Conservation (phyloP, 169 alveolate genomes). For the Eimeria praecox region DNA sequence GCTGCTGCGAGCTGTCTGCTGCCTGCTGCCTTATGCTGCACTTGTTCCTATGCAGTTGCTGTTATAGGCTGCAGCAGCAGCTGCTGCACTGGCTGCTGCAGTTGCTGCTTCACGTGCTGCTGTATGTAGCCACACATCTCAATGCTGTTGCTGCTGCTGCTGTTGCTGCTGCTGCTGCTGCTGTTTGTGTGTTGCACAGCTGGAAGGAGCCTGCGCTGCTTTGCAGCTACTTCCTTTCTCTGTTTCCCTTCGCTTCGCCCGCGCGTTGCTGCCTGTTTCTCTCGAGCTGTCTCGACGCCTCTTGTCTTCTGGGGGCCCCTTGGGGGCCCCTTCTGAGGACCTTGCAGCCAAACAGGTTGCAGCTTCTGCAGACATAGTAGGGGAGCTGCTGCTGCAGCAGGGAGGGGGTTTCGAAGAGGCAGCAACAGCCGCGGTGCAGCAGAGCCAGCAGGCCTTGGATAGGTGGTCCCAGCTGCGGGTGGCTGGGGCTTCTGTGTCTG, state of each 20-base stretch:
- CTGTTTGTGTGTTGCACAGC: neutral
- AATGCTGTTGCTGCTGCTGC: neutral
- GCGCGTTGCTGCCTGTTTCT: constrained; percentile 20
- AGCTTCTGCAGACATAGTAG: neutral
- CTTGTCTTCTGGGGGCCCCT: neutral
- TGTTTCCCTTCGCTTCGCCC: neutral
- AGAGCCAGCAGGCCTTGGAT: neutral
- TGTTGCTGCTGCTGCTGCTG: constrained; percentile 12
- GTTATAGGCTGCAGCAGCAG: neutral
- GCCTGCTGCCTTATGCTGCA: neutral
- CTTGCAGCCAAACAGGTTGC: neutral
- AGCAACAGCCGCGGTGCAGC: constrained; percentile 28
- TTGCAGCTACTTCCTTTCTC: constrained; percentile 8
- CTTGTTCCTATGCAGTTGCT: neutral
- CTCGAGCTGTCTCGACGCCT: constrained; percentile 47
- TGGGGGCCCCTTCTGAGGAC: neutral
- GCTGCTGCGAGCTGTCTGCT: neutral
- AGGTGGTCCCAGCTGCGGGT: neutral
- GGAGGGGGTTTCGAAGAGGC: neutral
- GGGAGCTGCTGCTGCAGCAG: constrained; percentile 45
- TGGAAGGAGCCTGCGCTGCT: constrained; percentile 31
- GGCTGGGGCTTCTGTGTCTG: neutral
- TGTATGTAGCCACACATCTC: neutral
- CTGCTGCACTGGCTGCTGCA: neutral
- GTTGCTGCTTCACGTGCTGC: neutral